Evolutionary conservation across 2,329 filamentous ascomycete species (phyloP).

Genomic region (Penicillium sp.): DNA sequence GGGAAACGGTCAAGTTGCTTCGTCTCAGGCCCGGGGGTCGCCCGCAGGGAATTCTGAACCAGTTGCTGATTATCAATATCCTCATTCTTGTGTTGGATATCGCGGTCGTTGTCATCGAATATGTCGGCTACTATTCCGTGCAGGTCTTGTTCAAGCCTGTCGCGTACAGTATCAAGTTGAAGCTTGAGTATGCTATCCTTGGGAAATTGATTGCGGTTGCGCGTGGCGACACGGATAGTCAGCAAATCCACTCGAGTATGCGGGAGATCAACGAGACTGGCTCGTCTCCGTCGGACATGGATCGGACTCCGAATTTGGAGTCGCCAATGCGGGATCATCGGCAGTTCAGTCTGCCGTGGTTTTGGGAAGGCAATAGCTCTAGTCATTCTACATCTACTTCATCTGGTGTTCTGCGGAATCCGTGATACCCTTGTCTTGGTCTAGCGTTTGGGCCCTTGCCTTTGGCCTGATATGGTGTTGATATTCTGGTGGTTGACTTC

Average conservation of each 20-base stretch:
- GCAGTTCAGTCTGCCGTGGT: constrained; percentile 14
- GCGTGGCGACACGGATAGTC: constrained; percentile 6
- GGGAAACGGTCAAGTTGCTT: constrained; percentile 42
- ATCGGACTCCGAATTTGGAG: background rate
- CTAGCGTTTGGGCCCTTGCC: background rate
- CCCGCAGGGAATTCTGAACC: constrained; percentile 19
- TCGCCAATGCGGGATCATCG: background rate
- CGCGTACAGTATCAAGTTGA: constrained; percentile 43
- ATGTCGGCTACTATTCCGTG: constrained; percentile 39
- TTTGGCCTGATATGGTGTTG: background rate
- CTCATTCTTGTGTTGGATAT: constrained; percentile 48
- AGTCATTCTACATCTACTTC: background rate
- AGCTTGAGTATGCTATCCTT: constrained; percentile 56
- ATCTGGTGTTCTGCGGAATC: background rate
- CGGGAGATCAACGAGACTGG: constrained; percentile 13
- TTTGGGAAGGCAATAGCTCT: background rate
- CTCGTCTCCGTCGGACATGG: constrained; percentile 9
- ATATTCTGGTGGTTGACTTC: background rate
- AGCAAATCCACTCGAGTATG: constrained; percentile 12
- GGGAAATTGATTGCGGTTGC: constrained; percentile 40
- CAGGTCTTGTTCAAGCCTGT: constrained; percentile 43
- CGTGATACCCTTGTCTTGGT: background rate
- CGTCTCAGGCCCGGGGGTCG: constrained; percentile 19
- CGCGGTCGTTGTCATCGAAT: constrained; percentile 40
- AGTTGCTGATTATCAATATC: constrained; percentile 54